A percentile compares a stretch with the other conserved stretches of the same genome.
Conservation (phyloP, 116 monocot genomes). For the Trichopus zeylanicus region DNA sequence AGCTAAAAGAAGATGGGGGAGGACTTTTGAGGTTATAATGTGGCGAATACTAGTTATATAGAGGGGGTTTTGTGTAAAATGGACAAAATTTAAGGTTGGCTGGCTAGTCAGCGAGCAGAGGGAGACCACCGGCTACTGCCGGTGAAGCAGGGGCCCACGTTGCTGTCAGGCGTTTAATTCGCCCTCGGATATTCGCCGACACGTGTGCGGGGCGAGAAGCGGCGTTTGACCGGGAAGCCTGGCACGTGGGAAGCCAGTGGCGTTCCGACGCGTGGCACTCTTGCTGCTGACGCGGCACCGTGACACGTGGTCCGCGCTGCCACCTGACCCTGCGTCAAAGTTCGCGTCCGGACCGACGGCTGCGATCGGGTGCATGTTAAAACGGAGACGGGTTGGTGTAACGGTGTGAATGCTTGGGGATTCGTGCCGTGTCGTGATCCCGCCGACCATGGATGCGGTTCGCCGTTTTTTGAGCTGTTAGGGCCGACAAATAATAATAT, state of each 20-base stretch:
- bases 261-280: background rate
- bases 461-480: too few species aligned
- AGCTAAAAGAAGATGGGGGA: background rate
- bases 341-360: background rate
- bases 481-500: too few species aligned
- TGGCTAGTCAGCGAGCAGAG: constrained; percentile 22
- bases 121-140: constrained; percentile 17
- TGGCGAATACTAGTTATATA: constrained; percentile 1
- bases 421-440: too few species aligned
- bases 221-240: background rate
- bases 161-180: background rate
- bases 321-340: background rate
- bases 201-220: background rate
- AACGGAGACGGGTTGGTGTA: too few species aligned
- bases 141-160: constrained; percentile 10
- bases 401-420: too few species aligned
- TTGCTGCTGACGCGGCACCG: background rate
- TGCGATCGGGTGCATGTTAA: too few species aligned
- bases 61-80: background rate
- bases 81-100: too few species aligned
- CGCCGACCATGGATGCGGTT: too few species aligned
- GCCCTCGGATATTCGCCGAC: background rate
- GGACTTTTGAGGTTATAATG: too few species aligned
- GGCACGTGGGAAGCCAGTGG: background rate
- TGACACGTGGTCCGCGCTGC: background rate